Evolutionary conservation across 177 flowering plant genomes (phyloP), one percentile per base, ranked within the genome.

Genomic region (Vitis hybrid): DNA sequence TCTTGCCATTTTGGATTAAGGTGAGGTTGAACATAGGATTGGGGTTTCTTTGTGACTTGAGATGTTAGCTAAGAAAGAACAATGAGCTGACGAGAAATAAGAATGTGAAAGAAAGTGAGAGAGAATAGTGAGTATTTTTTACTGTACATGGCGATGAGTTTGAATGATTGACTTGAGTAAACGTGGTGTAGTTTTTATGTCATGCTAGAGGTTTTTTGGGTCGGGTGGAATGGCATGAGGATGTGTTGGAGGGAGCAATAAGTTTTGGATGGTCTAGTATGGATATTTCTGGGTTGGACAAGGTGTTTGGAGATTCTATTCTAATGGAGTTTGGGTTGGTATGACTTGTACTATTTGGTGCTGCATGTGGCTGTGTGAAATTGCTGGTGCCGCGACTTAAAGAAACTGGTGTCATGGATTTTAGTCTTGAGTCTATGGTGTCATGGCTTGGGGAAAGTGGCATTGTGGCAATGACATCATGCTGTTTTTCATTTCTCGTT

Each of bases 1-100:
- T 74, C 2, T 51, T 69, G 58, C 77, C 77, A 70, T 10, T 64
- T 4, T 62, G 69, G 73, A 65, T 69, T 60, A 58, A 49, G 60
- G 26, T 20, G 20, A 29, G 73, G 69, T 20, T 70, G 65, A 53
- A 39, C 67, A 55, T 68, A 68, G 6, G 45, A 16, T 31, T 16
- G 10, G 8, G 72, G 68, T 19, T 19, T 69, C 72, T 18, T 20
- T 55, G 19, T 68, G 72, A 51, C 31, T 11, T 61, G 51, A 51
- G 51, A 62, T 62, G 15, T 22, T n/a, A 58, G 64, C 51, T 48
- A 68, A 8, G 49, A 68, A 68, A 31, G 16, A 14, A 18, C 19
- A 8, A 58, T 58, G 63, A 15, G 49, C 0, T 5, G 64, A 22
- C n/a, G 62, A 22, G 59, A 68, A 18, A 39, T 39, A 64, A 13